A percentile compares a stretch with the other conserved stretches of the same genome.
Evolutionary conservation across 2,329 filamentous ascomycete species (phyloP).

Genomic region (Podosphaera aphanis): DNA sequence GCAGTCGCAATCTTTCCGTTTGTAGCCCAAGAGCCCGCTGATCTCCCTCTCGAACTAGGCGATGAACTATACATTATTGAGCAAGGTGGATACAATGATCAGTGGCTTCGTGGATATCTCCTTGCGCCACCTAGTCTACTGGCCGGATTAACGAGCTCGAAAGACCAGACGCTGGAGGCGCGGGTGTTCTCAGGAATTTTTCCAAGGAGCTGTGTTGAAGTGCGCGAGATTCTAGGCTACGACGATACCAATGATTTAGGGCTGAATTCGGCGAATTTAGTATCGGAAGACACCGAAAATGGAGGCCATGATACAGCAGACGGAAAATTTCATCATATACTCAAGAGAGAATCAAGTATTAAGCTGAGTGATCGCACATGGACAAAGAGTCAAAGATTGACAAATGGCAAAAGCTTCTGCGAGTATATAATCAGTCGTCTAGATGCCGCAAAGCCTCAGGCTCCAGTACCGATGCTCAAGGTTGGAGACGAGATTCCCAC

Average conservation of each 20-base stretch:
- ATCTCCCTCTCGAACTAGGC: slow-evolving; percentile 88
- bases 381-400: slow-evolving; percentile 5
- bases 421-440: slow-evolving; percentile 34
- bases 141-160: slow-evolving; percentile 70
- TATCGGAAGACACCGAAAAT: slow-evolving; percentile 1
- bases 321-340: background rate
- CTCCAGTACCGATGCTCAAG: slow-evolving; percentile 90
- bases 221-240: slow-evolving; percentile 75
- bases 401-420: slow-evolving; percentile 17
- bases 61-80: slow-evolving; percentile 98
- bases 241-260: slow-evolving; percentile 23
- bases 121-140: slow-evolving; percentile 84
- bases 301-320: background rate
- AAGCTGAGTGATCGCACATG: slow-evolving; percentile 5
- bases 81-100: slow-evolving; percentile 60
- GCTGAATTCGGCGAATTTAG: background rate
- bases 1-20: slow-evolving; percentile 93
- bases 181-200: slow-evolving; percentile 98
- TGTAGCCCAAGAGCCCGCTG: slow-evolving; percentile 60
- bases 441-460: slow-evolving; percentile 52
- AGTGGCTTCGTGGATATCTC: slow-evolving; percentile 89
- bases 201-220: slow-evolving; percentile 78
- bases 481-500: slow-evolving; percentile 93
- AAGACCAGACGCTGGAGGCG: slow-evolving; percentile 81
- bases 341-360: slow-evolving; percentile 2